These are phyloP conservation scores for Arthrobotrys megalospora DNA, from an alignment of 2,329 filamentous ascomycete species.

Conservation along the genomic window DNA sequence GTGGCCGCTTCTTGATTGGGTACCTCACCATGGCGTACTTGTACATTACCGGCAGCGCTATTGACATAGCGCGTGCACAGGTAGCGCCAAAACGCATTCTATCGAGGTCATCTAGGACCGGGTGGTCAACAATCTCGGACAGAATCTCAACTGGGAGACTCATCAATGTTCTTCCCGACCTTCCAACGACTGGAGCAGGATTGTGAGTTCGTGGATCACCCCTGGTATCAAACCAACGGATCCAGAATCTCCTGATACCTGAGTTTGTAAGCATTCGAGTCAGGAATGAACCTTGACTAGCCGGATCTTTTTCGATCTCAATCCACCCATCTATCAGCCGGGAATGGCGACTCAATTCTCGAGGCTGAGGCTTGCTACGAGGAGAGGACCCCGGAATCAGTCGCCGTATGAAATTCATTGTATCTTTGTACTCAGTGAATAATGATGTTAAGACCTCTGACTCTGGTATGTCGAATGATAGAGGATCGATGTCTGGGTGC, in stretches of 20 bases:
- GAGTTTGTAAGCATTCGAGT: background rate
- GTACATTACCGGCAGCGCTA: conserved; percentile 48
- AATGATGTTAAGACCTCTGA: background rate
- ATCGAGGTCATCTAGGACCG: conserved; percentile 23
- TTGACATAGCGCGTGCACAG: conserved; percentile 32
- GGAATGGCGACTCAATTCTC: conserved; percentile 34
- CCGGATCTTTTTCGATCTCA: conserved; percentile 23
- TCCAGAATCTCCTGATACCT: conserved; percentile 16
- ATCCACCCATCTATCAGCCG: conserved; percentile 33
- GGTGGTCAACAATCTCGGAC: conserved; percentile 33
- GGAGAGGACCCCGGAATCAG: background rate
- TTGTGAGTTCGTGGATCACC: background rate
- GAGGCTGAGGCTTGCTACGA: conserved; percentile 15
- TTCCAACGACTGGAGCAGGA: background rate
- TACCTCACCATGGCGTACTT: conserved; percentile 52
- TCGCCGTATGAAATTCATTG: conserved; percentile 35
- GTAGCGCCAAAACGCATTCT: conserved; percentile 48
- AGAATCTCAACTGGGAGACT: conserved; percentile 45
- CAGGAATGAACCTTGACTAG: background rate
- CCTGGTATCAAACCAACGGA: background rate
- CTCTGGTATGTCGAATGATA: conserved; percentile 7
- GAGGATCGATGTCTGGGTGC: background rate
- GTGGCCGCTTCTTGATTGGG: conserved; percentile 36
- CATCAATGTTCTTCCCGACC: conserved; percentile 14
- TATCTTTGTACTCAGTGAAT: conserved; percentile 16